These are phyloP conservation scores for Fusarium oxysporum DNA, from an alignment of 2,329 filamentous ascomycete genomes.

Conservation along the genomic window DNA sequence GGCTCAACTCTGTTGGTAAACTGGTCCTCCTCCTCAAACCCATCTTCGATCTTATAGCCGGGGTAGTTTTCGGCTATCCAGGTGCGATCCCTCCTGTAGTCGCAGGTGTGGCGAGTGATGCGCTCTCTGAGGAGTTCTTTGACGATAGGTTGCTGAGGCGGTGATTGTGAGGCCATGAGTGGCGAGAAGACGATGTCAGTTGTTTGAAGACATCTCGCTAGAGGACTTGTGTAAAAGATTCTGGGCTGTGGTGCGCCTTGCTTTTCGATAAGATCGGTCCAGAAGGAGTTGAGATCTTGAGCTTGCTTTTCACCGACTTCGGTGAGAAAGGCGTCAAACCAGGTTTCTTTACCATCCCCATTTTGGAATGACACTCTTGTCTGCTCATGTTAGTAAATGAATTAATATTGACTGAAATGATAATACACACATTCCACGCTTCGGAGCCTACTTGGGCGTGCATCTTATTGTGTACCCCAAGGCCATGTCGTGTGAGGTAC, in stretches of 20 bases:
- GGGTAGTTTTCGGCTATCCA: conserved; percentile 64
- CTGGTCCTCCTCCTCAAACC: conserved; percentile 66
- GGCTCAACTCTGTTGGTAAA: conserved; percentile 61
- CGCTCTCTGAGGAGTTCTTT: conserved; percentile 71
- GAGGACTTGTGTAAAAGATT: conserved; percentile 67
- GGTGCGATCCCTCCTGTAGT: conserved; percentile 61
- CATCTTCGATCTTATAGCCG: conserved; percentile 62
- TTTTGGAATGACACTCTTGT: conserved; percentile 54
- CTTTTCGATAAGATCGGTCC: conserved; percentile 57
- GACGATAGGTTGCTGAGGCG: conserved; percentile 62
- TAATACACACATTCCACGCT: conserved; percentile 62
- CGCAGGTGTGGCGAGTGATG: conserved; percentile 71
- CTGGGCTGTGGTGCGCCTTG: conserved; percentile 65
- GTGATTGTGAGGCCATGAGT: conserved; percentile 51
- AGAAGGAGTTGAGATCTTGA: conserved; percentile 62
- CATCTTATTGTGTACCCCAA: conserved; percentile 62
- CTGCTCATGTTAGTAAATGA: conserved; percentile 28
- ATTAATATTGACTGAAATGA: accelerated
- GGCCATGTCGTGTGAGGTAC: conserved; percentile 67
- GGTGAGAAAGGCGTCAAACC: conserved; percentile 63
- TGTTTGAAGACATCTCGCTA: conserved; percentile 69
- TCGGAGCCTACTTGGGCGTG: conserved; percentile 67
- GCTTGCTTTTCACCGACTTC: conserved; percentile 65
- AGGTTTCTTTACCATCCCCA: conserved; percentile 52
- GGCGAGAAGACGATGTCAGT: conserved; percentile 62